Conservation (phyloP, 768 basidiomycete genomes). For the Basidioascus undulatus region DNA sequence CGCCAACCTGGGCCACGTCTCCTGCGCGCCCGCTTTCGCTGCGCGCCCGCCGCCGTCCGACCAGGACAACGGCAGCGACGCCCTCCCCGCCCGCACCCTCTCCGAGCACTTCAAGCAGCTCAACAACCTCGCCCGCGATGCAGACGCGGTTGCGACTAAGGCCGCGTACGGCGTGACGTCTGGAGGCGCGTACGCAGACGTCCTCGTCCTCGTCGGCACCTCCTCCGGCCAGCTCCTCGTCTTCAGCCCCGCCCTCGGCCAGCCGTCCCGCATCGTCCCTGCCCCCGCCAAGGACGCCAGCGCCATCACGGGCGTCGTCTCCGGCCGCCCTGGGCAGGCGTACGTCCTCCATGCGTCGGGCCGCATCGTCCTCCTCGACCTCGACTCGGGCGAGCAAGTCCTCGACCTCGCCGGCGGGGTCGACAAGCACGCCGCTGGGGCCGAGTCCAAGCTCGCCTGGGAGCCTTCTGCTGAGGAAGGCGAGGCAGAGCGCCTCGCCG, state of each 20-base stretch:
- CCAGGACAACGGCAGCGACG: constrained; percentile 30
- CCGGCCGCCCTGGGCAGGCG: constrained; percentile 23
- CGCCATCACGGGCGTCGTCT: constrained; percentile 11
- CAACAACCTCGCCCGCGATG: constrained; percentile 14
- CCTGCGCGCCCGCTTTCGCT: constrained; percentile 28
- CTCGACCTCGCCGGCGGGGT: constrained; percentile 11
- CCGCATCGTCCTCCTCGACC: constrained; percentile 31
- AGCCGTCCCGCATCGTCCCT: constrained; percentile 35
- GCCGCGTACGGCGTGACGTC: constrained; percentile 29
- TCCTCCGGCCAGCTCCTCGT: constrained; percentile 40
- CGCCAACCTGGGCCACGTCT: constrained; percentile 30
- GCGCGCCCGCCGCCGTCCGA: constrained; percentile 30
- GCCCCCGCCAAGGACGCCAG: constrained; percentile 26
- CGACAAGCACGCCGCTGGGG: constrained; percentile 21
- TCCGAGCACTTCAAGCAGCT: not conserved
- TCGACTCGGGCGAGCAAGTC: too few relatives aligned
- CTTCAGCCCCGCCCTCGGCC: too few relatives aligned
- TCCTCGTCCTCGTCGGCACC: constrained; percentile 24
- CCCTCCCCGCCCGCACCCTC: constrained; percentile 19
- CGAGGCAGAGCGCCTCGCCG: constrained; percentile 19
- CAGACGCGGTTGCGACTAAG: constrained; percentile 30
- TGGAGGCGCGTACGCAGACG: constrained; percentile 35
- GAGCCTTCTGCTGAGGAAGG: constrained; percentile 23
- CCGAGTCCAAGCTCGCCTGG: constrained; percentile 31
- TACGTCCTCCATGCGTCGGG: constrained; percentile 45